phyloP scores from a whole-genome alignment of 2,329 filamentous ascomycete genomes.

The Aspergillus persii region DNA sequence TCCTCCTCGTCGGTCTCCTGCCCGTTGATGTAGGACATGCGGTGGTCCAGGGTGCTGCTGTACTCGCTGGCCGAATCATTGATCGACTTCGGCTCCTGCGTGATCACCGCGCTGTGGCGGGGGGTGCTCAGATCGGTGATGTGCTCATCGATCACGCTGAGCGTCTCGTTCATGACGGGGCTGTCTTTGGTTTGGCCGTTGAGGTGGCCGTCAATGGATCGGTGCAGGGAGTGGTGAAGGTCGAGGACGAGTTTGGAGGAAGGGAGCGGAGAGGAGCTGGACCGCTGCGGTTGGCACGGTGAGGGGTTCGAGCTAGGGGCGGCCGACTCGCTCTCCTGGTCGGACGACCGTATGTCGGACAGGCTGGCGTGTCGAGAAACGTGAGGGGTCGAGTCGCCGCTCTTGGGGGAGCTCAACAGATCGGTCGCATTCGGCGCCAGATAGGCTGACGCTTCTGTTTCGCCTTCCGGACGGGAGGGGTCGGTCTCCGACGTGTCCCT shows the following conservation, averaged over 20 bases:
- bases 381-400: conserved; percentile 40
- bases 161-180: conserved; percentile 86
- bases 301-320: conserved; percentile 17
- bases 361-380: conserved; percentile 39
- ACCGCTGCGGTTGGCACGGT: conserved; percentile 29
- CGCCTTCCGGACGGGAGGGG: conserved; percentile 10
- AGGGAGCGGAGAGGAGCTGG: conserved; percentile 38
- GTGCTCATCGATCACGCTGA: conserved; percentile 96
- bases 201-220: conserved; percentile 51
- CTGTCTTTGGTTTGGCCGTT: conserved; percentile 54
- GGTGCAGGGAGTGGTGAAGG: conserved; percentile 45
- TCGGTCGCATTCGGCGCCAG: conserved; percentile 17
- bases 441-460: conserved; percentile 14
- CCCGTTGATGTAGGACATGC: conserved; percentile 87
- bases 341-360: conserved; percentile 26
- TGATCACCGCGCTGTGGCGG: conserved; percentile 49
- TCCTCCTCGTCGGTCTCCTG: conserved; percentile 96
- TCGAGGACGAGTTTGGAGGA: conserved; percentile 33
- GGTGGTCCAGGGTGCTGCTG: conserved; percentile 72
- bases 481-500: conserved; percentile 15
- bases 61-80: conserved; percentile 89
- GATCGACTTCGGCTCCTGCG: conserved; percentile 52
- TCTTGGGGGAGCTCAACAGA: conserved; percentile 26
- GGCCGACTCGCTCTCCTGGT: conserved; percentile 17
- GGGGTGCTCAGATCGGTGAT: conserved; percentile 79